These are phyloP conservation scores for Daldinia vernicosa DNA, from an alignment of 495 filamentous ascomycete genomes.

Conservation along the genomic window DNA sequence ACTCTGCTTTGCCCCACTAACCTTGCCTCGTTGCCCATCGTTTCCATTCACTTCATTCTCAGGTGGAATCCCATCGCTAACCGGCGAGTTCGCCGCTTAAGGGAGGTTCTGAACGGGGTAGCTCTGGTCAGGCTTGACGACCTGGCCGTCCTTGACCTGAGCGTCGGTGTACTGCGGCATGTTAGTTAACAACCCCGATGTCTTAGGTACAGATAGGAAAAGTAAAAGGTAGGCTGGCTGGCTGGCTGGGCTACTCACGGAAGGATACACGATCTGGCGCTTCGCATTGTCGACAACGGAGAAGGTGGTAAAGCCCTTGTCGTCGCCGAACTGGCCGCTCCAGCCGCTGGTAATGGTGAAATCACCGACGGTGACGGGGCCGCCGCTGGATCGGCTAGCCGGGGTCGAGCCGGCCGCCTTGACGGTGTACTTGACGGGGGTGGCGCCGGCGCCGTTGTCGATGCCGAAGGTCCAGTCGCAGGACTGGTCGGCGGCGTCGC, in stretches of 20 bases:
- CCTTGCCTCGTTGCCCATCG: background rate
- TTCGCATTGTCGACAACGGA: constrained; percentile 56
- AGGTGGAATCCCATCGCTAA: background rate
- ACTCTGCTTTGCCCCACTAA: background rate
- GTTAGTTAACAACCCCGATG: background rate
- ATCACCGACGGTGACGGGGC: constrained; percentile 54
- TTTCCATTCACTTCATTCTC: background rate
- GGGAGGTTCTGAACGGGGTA: constrained; percentile 57
- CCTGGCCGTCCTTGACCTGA: constrained; percentile 55
- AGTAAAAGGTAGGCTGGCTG: too few relatives aligned
- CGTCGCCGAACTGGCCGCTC: constrained; percentile 64
- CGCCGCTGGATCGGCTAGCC: constrained; percentile 54
- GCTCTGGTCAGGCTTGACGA: constrained; percentile 63
- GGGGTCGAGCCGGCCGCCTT: constrained; percentile 38
- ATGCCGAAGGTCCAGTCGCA: constrained; percentile 61
- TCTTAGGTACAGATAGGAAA: too few relatives aligned
- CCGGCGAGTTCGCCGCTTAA: background rate
- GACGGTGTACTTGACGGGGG: constrained; percentile 52
- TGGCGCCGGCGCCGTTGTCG: constrained; percentile 49
- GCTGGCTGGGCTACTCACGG: constrained; percentile 4
- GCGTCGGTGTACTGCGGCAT: constrained; percentile 42
- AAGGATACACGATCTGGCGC: constrained; percentile 58
- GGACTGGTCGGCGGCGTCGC: constrained; percentile 54
- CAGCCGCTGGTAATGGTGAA: constrained; percentile 63
- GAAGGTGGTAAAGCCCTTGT: constrained; percentile 63